Percentiles rank a stretch among this genome's conserved stretches.
Evolutionary conservation across 768 basidiomycete genomes (phyloP).

Genomic region (Astraeus odoratus): DNA sequence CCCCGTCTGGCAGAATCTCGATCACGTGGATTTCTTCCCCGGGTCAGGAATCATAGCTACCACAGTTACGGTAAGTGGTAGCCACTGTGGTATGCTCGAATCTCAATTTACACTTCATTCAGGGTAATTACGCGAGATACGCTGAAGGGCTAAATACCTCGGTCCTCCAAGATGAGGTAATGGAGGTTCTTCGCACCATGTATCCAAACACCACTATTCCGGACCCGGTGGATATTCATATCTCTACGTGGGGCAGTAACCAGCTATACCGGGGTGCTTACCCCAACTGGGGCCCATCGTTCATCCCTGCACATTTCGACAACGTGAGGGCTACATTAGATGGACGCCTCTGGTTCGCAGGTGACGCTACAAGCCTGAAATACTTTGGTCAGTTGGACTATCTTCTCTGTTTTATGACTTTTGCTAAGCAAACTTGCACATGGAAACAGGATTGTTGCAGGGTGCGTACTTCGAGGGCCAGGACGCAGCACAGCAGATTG

Average conservation of each 20-base stretch:
- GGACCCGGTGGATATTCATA: constrained; percentile 48
- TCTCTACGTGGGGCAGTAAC: constrained; percentile 48
- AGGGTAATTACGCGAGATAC: constrained; percentile 59
- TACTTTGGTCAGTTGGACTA: constrained; percentile 46
- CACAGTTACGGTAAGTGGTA: constrained; percentile 36
- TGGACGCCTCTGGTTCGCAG: constrained; percentile 51
- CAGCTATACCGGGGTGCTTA: constrained; percentile 42
- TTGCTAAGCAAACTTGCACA: neutral
- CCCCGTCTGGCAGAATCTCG: constrained; percentile 63
- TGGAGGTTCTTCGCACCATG: constrained; percentile 54
- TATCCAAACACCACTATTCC: constrained; percentile 49
- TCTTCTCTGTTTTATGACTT: neutral
- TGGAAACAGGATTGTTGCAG: constrained; percentile 42
- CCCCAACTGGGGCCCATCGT: constrained; percentile 65
- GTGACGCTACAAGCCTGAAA: constrained; percentile 51
- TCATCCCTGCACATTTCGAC: constrained; percentile 44
- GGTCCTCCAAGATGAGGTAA: constrained; percentile 45
- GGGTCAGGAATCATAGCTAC: constrained; percentile 50
- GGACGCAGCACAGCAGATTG: constrained; percentile 32
- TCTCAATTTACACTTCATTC: neutral
- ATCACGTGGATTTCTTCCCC: constrained; percentile 50
- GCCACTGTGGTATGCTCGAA: neutral
- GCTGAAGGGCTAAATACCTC: constrained; percentile 45
- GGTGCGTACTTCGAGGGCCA: constrained; percentile 54
- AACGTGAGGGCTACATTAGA: constrained; percentile 51